Evolutionary conservation across 2,329 filamentous ascomycete species (phyloP).

Genomic region (Oidium heveae): DNA sequence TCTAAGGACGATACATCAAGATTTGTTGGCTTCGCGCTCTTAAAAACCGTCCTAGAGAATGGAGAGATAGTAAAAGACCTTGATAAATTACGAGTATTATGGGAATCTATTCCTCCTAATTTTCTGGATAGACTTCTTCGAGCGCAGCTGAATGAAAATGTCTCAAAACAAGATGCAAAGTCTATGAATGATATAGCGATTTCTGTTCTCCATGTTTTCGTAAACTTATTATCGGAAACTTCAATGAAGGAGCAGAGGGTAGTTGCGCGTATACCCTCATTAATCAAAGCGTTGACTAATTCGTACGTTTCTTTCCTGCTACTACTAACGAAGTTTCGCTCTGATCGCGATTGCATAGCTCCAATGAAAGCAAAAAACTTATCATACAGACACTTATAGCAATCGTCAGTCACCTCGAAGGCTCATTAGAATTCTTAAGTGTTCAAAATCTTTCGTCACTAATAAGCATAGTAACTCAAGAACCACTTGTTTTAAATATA

Average conservation of each 20-base stretch:
- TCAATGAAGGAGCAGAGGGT: constrained; percentile 22
- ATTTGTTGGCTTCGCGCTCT: constrained; percentile 40
- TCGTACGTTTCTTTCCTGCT: constrained; percentile 18
- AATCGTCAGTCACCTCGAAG: constrained; percentile 25
- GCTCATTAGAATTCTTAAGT: constrained; percentile 22
- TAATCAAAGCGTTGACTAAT: constrained; percentile 26
- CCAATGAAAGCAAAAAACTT: constrained; percentile 24
- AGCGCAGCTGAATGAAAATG: constrained; percentile 20
- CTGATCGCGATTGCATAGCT: constrained; percentile 15
- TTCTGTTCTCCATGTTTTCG: constrained; percentile 36
- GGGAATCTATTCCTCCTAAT: constrained; percentile 32
- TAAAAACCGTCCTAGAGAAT: constrained; percentile 40
- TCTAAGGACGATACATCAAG: constrained; percentile 40
- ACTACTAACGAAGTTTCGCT: neutral
- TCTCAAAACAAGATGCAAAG: constrained; percentile 20
- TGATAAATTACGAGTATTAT: constrained; percentile 22
- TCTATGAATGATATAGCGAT: constrained; percentile 39
- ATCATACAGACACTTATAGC: constrained; percentile 31
- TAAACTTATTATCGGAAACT: constrained; percentile 26
- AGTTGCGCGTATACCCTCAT: constrained; percentile 24
- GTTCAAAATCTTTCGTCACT: constrained; percentile 28
- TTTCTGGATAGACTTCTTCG: constrained; percentile 38
- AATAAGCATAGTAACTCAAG: constrained; percentile 28
- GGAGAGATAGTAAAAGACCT: constrained; percentile 25
- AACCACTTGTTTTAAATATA: constrained; percentile 28